Conservation (phyloP, 495 filamentous ascomycete species). For the Hyaloscypha finlandica region DNA sequence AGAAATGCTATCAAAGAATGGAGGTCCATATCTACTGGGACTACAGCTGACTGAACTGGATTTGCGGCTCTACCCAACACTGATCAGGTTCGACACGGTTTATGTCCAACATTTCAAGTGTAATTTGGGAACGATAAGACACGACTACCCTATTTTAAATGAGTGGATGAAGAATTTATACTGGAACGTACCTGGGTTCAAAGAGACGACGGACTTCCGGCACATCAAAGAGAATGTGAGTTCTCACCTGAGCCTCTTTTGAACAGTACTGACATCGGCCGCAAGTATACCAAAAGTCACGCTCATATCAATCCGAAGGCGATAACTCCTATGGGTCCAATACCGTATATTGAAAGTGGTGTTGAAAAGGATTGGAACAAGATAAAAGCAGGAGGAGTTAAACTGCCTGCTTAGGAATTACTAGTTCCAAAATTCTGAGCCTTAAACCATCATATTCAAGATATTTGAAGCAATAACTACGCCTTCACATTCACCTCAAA, state of each 20-base stretch:
- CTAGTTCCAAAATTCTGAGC: background rate
- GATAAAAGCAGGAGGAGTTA: conserved; percentile 20
- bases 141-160: conserved; percentile 69
- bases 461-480: too few relatives aligned
- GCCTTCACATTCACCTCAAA: too few relatives aligned
- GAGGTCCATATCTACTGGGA: conserved; percentile 69
- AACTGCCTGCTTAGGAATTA: conserved; percentile 17
- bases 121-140: conserved; percentile 80
- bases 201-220: conserved; percentile 68
- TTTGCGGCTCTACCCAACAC: conserved; percentile 73
- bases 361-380: conserved; percentile 23
- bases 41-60: conserved; percentile 75
- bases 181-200: conserved; percentile 62
- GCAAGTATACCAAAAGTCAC: conserved; percentile 52
- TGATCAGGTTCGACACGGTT: conserved; percentile 82
- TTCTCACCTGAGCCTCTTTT: conserved; percentile 14
- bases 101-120: conserved; percentile 96
- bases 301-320: conserved; percentile 49
- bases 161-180: conserved; percentile 71
- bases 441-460: too few relatives aligned
- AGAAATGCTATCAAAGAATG: conserved; percentile 54
- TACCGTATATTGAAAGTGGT: conserved; percentile 56
- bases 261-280: background rate
- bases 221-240: conserved; percentile 58
- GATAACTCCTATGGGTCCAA: conserved; percentile 66